Conservation (phyloP, 495 filamentous ascomycete species). For the Wilcoxina mikolae region DNA sequence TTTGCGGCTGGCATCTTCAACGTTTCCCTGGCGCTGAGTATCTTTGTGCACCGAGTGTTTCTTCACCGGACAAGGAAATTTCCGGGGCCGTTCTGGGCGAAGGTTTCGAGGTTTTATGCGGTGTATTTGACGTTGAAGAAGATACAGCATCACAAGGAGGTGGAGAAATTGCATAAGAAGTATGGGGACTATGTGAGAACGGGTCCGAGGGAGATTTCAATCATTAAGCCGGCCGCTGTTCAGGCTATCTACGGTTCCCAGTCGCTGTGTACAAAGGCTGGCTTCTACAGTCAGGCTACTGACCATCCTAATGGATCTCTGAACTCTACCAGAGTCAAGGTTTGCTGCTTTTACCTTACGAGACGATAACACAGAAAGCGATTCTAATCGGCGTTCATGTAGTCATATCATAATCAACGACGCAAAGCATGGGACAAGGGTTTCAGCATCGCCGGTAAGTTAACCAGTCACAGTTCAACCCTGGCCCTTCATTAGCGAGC, state of each 20-base stretch:
- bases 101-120: constrained; percentile 40
- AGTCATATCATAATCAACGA: neutral
- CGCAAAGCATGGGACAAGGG: neutral
- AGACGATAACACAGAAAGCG: too few relatives aligned
- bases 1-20: neutral
- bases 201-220: constrained; percentile 45
- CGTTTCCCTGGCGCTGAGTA: constrained; percentile 7
- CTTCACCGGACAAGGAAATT: constrained; percentile 55
- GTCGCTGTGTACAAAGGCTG: neutral
- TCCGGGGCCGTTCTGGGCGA: constrained; percentile 42
- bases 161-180: constrained; percentile 41
- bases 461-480: too few relatives aligned
- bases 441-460: neutral
- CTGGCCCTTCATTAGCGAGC: too few relatives aligned
- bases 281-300: neutral
- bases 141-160: constrained; percentile 38
- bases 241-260: neutral
- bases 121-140: constrained; percentile 47
- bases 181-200: constrained; percentile 33
- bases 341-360: too few relatives aligned
- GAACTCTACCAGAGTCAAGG: neutral
- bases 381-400: too few relatives aligned
- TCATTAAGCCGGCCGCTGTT: constrained; percentile 35
- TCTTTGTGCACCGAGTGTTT: constrained; percentile 36
- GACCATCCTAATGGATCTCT: neutral